These are phyloP conservation scores for Globisporangium camurandrum DNA, from an alignment of 352 stramenopile species.

Conservation along the genomic window DNA sequence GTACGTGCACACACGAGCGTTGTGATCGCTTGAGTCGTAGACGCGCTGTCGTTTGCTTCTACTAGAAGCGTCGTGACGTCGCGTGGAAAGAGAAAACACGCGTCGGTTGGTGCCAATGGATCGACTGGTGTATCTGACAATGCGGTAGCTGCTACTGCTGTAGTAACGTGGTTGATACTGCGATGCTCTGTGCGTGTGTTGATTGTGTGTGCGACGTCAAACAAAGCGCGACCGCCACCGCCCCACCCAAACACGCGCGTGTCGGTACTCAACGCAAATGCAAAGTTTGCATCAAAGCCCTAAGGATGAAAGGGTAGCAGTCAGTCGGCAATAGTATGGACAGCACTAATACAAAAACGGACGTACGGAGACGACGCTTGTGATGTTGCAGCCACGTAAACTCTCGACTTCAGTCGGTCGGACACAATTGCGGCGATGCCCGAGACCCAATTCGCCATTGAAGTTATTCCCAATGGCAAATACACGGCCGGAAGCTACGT, in stretches of 20 bases:
- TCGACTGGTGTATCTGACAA: background rate
- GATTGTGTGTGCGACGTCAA: conserved; percentile 22
- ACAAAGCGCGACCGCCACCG: conserved; percentile 44
- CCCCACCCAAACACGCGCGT: conserved; percentile 87
- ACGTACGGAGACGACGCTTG: conserved; percentile 38
- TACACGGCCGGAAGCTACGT: conserved; percentile 41
- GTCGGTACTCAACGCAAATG: conserved; percentile 75
- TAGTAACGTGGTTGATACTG: background rate
- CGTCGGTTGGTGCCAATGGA: background rate
- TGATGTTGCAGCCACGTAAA: conserved; percentile 36
- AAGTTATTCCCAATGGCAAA: conserved; percentile 66
- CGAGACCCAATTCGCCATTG: conserved; percentile 53
- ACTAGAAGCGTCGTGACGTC: conserved; percentile 21
- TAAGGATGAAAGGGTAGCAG: conserved; percentile 4
- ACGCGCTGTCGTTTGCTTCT: too few relatives aligned
- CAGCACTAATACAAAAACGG: background rate
- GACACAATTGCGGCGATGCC: conserved; percentile 30
- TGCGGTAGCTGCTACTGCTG: background rate
- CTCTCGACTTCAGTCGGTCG: conserved; percentile 45
- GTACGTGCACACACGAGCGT: conserved; percentile 36
- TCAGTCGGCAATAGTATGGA: background rate
- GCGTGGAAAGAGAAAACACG: conserved; percentile 42
- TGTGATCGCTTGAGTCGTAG: too few relatives aligned
- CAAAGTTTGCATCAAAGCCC: conserved; percentile 62
- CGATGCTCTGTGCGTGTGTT: too few relatives aligned